Evolutionary conservation across 2,329 filamentous ascomycete species (phyloP).

Genomic region (Dendrostoma leiphaemia): DNA sequence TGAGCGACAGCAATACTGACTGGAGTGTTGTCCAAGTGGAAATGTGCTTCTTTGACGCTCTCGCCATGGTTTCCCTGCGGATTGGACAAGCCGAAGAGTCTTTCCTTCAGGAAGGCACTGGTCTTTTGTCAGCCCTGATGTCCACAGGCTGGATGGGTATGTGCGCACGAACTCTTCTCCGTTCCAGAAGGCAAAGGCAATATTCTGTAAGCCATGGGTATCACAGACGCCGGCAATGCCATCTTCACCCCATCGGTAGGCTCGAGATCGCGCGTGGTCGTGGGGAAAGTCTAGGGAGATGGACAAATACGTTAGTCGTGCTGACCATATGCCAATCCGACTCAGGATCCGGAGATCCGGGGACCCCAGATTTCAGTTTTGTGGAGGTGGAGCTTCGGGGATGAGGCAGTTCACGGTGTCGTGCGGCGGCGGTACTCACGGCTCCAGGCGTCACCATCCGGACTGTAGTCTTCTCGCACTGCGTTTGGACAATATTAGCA

Average conservation of each 20-base stretch:
- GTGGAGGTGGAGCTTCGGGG: slow-evolving; percentile 16
- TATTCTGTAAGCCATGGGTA: slow-evolving; percentile 85
- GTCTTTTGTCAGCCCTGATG: slow-evolving; percentile 35
- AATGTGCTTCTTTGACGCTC: slow-evolving; percentile 94
- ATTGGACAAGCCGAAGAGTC: slow-evolving; percentile 91
- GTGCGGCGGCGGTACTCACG: slow-evolving; percentile 58
- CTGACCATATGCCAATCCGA: slow-evolving; percentile 25
- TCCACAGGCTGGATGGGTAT: slow-evolving; percentile 12
- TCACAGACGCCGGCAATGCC: slow-evolving; percentile 94
- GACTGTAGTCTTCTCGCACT: slow-evolving; percentile 90
- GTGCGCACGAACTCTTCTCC: slow-evolving; percentile 73
- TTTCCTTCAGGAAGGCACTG: slow-evolving; percentile 90
- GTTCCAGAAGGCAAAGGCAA: slow-evolving; percentile 97
- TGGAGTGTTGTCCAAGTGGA: slow-evolving; percentile 93
- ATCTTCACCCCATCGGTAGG: slow-evolving; percentile 95
- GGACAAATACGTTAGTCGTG: slow-evolving; percentile 14
- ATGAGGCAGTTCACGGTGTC: slow-evolving; percentile 1
- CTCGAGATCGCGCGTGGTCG: slow-evolving; percentile 82
- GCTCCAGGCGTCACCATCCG: slow-evolving; percentile 92
- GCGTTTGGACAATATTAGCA: slow-evolving; percentile 24
- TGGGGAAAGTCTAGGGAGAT: slow-evolving; percentile 78
- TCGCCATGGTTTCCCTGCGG: slow-evolving; percentile 97
- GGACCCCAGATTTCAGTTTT: slow-evolving; percentile 11
- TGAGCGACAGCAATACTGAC: slow-evolving; percentile 33
- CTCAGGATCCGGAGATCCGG: slow-evolving; percentile 7